Base-by-base conservation (phyloP, 1,284 basidiomycete genomes). In the Prillingera fragicola region DNA sequence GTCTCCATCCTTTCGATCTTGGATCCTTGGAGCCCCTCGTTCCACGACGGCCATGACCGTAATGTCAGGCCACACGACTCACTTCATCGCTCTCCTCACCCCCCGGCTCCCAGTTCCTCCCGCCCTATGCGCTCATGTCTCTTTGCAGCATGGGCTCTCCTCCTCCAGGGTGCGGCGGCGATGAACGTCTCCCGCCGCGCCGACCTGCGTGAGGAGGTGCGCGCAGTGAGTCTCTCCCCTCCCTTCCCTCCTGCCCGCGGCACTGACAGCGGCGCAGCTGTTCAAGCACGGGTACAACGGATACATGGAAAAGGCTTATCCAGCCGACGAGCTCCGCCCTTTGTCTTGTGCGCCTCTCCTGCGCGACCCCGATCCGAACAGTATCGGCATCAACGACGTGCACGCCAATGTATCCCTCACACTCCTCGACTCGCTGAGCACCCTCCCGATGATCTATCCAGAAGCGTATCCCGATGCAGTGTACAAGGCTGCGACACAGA, bases 251-350 rank as follows among this genome's bases (percentile, higher is more conserved):
- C 15, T 9, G 8, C 29, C 29, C 8, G 29, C 29, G 29, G n/a
- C n/a, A 33, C 25, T 22, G n/a, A 15, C 36, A 8, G n/a, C 33
- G n/a, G 18, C 23, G 2, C 44, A 70, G 67, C 54, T 69, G 24
- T 71, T 68, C 53, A 44, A 56, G 39, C 67, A 69, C 55, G 70
- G 68, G 8, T 71, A 58, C 47, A 55, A 62, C 6, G 60, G 65
- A 23, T 72, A 72, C 48, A 68, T 72, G 62, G 52, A 52, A 22
- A 57, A 69, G 48, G 70, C 69, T 15, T 71, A 67, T 57, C 70
- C 70, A 7, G 67, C 66, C 28, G 72, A 74, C 49, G 73, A 95
- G 83, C 76, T 95, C 22, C 80, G 82, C 14, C 90, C 91, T 1
- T 69, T 95, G n/a, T 82, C 86, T 12, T 96, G 91, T 65, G 77